These are phyloP conservation scores for Cryptococcus hybrid DNA, from an alignment of 1,284 basidiomycete species.

Conservation along the genomic window DNA sequence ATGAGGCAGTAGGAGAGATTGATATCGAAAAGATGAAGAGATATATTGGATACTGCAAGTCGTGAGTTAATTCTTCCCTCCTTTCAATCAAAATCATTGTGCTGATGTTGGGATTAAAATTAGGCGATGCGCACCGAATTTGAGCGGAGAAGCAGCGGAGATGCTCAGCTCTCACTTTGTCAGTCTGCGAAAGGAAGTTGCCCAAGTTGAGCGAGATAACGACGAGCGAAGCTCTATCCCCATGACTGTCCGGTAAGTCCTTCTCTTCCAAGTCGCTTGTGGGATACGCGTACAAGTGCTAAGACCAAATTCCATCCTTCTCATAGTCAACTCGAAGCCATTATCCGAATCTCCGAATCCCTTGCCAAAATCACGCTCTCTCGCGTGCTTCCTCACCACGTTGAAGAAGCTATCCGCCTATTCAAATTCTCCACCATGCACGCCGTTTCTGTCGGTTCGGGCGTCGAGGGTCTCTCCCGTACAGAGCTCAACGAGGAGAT, in stretches of 20 bases:
- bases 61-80: conserved; percentile 54
- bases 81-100: background rate
- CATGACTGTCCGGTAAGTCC: conserved; percentile 85
- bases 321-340: conserved; percentile 91
- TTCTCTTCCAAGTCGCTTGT: background rate
- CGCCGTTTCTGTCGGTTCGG: conserved; percentile 79
- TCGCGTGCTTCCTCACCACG: conserved; percentile 86
- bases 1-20: conserved; percentile 81
- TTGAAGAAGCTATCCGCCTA: conserved; percentile 95
- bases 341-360: conserved; percentile 97
- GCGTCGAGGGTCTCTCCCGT: conserved; percentile 85
- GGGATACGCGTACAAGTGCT: no score
- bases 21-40: conserved; percentile 98
- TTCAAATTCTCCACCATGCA: conserved; percentile 99
- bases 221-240: conserved; percentile 98
- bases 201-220: conserved; percentile 94
- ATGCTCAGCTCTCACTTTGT: conserved; percentile 99
- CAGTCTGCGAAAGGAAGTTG: conserved; percentile 86
- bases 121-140: conserved; percentile 91
- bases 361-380: conserved; percentile 93
- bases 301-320: no score
- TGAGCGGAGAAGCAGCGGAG: conserved; percentile 91
- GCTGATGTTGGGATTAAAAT: background rate
- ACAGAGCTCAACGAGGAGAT: conserved; percentile 95
- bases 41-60: conserved; percentile 94